Base-by-base conservation (phyloP, 495 filamentous ascomycete genomes). In the Hyphodiscus hymeniophilus region DNA sequence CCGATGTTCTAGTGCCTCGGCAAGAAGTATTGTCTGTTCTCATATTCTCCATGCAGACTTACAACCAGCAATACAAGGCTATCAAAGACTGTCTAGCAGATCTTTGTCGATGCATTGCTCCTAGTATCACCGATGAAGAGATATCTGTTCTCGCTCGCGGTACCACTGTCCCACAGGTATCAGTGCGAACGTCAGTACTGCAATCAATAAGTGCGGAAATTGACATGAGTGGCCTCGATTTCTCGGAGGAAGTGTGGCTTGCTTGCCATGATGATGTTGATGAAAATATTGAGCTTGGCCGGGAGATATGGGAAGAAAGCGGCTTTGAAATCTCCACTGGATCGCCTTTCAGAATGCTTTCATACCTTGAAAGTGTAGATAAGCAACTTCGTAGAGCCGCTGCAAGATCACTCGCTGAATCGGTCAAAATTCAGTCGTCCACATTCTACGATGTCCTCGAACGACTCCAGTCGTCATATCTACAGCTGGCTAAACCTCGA, bases 221-320 rank as follows among this genome's bases (percentile, higher is more conserved):
- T 32, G 91, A 97, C 56, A 72, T 98, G 70, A 89, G 80, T 40
- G 87, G 95, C 42, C 69, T 85, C 21, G 76, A 81, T 24, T 91
- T 88, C 59, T 90, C 81, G 7, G 85, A 89, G 48, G 87, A 97
- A 55, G 84, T 97, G 11, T 97, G 91, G 91, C 72, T 98, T 18
- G 82, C 81, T 43, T 91, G 79, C 62, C 89, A 97, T 58, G 92
- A 98, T 50, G 86, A 92, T 47, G 77, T 85, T 0, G 80, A 88
- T 11, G 92, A 96, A 58, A 96, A 97, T 55, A 74, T 71, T 5
- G 87, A 94, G 31, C 69, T 95, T 23, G 91, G 84, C 1, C 75
- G 75, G 22, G 78, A 85, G 0, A 96, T 97, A 30, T 97, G 94
- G 92, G 87, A 95, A 62, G 91, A 94, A 51, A 95, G 90, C 60